Conservation (phyloP, 1,284 basidiomycete genomes). For the Fomitopsis betulina region DNA sequence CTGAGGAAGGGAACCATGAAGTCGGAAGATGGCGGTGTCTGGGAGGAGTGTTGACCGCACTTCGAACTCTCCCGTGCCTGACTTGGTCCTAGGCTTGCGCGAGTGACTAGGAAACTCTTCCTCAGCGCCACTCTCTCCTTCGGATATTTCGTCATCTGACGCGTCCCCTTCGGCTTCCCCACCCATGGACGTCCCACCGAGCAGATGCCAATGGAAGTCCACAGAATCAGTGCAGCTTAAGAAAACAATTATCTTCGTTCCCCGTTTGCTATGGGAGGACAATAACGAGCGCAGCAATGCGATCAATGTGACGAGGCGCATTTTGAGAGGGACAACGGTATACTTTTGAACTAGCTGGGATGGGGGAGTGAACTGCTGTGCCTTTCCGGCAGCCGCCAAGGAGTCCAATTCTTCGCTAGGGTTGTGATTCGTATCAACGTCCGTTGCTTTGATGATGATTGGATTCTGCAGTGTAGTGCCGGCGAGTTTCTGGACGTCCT, state of each 20-base stretch:
- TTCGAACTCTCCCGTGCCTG: conserved; percentile 40
- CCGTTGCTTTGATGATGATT: conserved; percentile 67
- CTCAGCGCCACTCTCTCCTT: conserved; percentile 8
- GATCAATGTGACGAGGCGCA: conserved; percentile 87
- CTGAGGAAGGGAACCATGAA: conserved; percentile 91
- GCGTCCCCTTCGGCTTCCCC: conserved; percentile 20
- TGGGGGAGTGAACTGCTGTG: conserved; percentile 85
- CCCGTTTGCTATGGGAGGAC: conserved; percentile 43
- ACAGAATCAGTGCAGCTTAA: conserved; percentile 96
- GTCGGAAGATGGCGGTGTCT: conserved; percentile 78
- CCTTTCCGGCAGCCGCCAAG: conserved; percentile 14
- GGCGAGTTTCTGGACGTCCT: conserved; percentile 92
- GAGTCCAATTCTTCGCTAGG: conserved; percentile 5
- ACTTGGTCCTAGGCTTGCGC: conserved; percentile 26
- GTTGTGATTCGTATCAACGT: conserved; percentile 35
- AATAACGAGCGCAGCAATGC: conserved; percentile 80
- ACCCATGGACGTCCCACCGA: conserved; percentile 78
- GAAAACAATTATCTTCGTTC: conserved; percentile 87
- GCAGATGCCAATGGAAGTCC: conserved; percentile 93
- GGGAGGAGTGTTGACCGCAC: conserved; percentile 78
- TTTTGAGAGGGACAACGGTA: conserved; percentile 88
- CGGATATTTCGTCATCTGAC: conserved; percentile 19
- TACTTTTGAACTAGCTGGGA: conserved; percentile 95
- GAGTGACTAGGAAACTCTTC: conserved; percentile 15
- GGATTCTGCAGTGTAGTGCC: conserved; percentile 75